These are phyloP conservation scores for Sphagnurus paluster DNA, from an alignment of 1,284 basidiomycete species.

Conservation along the genomic window DNA sequence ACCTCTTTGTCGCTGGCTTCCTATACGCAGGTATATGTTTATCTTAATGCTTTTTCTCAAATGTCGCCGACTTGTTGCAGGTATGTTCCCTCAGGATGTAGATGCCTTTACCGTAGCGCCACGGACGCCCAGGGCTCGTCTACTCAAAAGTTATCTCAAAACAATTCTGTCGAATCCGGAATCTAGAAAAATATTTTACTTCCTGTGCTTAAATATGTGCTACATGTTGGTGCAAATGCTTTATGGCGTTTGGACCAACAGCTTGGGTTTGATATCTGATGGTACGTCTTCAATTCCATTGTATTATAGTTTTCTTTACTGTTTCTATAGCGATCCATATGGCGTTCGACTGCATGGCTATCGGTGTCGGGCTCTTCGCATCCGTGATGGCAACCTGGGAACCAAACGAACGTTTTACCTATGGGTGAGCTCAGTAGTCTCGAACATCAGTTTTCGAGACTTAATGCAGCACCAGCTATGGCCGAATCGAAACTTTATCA, in stretches of 20 bases:
- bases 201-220: constrained; percentile 90
- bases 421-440: constrained; percentile 71
- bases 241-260: constrained; percentile 98
- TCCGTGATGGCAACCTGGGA: constrained; percentile 99
- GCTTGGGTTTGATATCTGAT: constrained; percentile 94
- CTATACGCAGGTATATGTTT: constrained; percentile 59
- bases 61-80: constrained; percentile 33
- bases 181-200: constrained; percentile 96
- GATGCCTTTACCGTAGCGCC: constrained; percentile 45
- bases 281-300: constrained; percentile 50
- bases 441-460: not conserved
- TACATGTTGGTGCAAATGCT: constrained; percentile 97
- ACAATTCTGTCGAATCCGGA: constrained; percentile 90
- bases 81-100: constrained; percentile 52
- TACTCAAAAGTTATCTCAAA: constrained; percentile 78
- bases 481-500: constrained; percentile 97
- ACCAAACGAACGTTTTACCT: constrained; percentile 92
- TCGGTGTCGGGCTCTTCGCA: constrained; percentile 93
- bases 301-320: constrained; percentile 3
- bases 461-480: constrained; percentile 58
- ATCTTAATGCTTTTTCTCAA: not conserved
- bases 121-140: constrained; percentile 55
- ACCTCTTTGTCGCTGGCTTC: constrained; percentile 48
- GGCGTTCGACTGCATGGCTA: constrained; percentile 99
- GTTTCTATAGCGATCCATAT: constrained; percentile 91